Base-by-base conservation (phyloP, 2,329 filamentous ascomycete genomes). In the Myriosclerotinia curreyana region DNA sequence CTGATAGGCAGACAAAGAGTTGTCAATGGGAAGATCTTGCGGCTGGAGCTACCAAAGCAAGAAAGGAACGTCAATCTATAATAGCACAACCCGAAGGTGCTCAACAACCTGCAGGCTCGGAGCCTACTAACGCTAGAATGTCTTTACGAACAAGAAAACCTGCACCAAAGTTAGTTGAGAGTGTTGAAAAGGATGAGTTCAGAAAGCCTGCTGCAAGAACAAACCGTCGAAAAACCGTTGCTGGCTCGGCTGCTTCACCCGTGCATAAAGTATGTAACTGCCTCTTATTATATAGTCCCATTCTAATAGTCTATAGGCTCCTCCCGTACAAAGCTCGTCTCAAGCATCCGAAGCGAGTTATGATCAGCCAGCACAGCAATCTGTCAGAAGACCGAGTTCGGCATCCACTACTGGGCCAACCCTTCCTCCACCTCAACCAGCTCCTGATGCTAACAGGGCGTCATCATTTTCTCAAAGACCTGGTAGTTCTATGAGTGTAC, bases 11-110 rank as follows among this genome's bases (percentile, higher is more conserved):
- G 70, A 92, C 89, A 0, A 82, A 82, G 60, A 96, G 92, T 76
- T 91, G 84, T 76, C 88, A 81, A 40, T 83, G 87, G 11, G 90
- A 96, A 69, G 92, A 97, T 53, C 81, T 98, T 8, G 88, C 89
- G 65, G 84, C 84, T 0, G 87, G 90, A 72, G 86, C 86, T 28
- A 84, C 83, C 62, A 77, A 86, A 69, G 77, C 81, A 67, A 78
- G 88, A 71, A 80, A 83, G 71, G 91, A 94, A 68, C 83, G 86
- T 7, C 85, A 89, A 71, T 83, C 83, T 17, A 75, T 79, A 12
- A 77, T 82, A 38, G 80, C 75, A 20, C 71, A 75, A n/a, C 65
- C 70, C 31, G 61, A 64, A 15, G 60, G 63, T 9, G 73, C 77
- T 17, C 58, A 55, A 42, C 28, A 62, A 36, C 69, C 77, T 12